A percentile compares a stretch with the other conserved stretches of the same genome.
These are phyloP conservation scores for Ilex paraguariensis DNA, from an alignment of 305 asterid species.

Conservation along the genomic window DNA sequence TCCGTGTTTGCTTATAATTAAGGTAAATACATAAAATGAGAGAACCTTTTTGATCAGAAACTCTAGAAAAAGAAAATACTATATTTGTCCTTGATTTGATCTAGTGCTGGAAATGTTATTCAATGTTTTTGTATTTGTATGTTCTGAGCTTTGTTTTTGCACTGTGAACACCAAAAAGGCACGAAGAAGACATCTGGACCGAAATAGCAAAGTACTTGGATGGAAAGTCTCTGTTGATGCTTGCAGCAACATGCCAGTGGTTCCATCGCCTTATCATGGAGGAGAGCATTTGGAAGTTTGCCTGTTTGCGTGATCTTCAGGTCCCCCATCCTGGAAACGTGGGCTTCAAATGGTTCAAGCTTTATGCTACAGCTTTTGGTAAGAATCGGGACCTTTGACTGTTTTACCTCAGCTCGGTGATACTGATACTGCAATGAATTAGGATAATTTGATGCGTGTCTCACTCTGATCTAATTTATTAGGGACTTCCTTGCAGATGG, in stretches of 20 bases:
- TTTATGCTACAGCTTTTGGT: constrained; percentile 84
- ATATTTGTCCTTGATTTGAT: too few species aligned
- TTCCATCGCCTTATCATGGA: constrained; percentile 61
- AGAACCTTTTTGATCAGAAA: not conserved
- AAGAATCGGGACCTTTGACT: constrained; percentile 21
- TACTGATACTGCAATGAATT: too few species aligned
- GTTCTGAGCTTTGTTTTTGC: constrained; percentile 13
- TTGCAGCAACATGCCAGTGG: constrained; percentile 78
- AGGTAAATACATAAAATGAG: not conserved
- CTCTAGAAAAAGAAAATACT: not conserved
- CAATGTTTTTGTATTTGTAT: constrained; percentile 3
- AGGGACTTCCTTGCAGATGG: constrained; percentile 62
- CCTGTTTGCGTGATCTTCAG: constrained; percentile 90
- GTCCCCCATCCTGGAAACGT: constrained; percentile 72
- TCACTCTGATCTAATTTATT: constrained; percentile 13
- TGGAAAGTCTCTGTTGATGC: constrained; percentile 85
- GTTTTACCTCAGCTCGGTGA: not conserved
- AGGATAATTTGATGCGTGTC: not conserved
- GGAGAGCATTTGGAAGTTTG: constrained; percentile 77
- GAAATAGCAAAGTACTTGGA: constrained; percentile 91
- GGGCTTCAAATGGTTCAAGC: constrained; percentile 66
- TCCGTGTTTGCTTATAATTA: not conserved
- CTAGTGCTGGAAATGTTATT: not conserved
- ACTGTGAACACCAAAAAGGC: constrained; percentile 32
- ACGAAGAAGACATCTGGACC: constrained; percentile 88